Percentiles rank a stretch among this genome's conserved stretches.
These are phyloP conservation scores for Malassezia equina DNA, from an alignment of 1,284 basidiomycete species.

Conservation along the genomic window DNA sequence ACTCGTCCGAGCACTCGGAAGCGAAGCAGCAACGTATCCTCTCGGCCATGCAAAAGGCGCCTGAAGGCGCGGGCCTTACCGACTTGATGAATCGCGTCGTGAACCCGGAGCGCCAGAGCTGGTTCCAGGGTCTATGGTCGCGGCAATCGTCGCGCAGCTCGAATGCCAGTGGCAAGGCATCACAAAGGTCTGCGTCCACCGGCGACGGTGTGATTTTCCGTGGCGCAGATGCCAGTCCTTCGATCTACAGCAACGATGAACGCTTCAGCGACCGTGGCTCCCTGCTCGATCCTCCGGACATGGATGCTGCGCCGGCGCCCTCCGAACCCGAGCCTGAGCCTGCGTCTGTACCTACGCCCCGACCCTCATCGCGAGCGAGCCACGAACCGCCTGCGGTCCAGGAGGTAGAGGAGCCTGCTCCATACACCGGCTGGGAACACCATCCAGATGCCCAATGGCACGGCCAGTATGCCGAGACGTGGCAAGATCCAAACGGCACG, in stretches of 20 bases:
- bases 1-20: neutral
- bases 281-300: neutral
- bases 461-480: neutral
- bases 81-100: slow-evolving; percentile 20
- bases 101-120: slow-evolving; percentile 9
- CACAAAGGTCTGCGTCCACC: slow-evolving; percentile 1
- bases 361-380: neutral
- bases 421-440: neutral
- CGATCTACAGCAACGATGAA: slow-evolving; percentile 16
- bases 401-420: too few species aligned
- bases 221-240: slow-evolving; percentile 14
- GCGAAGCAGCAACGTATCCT: slow-evolving; percentile 16
- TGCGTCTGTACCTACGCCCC: neutral
- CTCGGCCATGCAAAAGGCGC: slow-evolving; percentile 8
- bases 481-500: neutral
- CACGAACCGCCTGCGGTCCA: neutral
- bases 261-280: slow-evolving; percentile 1
- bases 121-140: slow-evolving; percentile 14
- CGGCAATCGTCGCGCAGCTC: slow-evolving; percentile 4
- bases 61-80: slow-evolving; percentile 11
- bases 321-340: neutral
- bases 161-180: neutral
- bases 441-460: neutral
- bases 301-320: too few species aligned
- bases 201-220: slow-evolving; percentile 14